Evolutionary conservation across 1,284 basidiomycete genomes (phyloP).

Genomic region (Kwoniella shivajii): DNA sequence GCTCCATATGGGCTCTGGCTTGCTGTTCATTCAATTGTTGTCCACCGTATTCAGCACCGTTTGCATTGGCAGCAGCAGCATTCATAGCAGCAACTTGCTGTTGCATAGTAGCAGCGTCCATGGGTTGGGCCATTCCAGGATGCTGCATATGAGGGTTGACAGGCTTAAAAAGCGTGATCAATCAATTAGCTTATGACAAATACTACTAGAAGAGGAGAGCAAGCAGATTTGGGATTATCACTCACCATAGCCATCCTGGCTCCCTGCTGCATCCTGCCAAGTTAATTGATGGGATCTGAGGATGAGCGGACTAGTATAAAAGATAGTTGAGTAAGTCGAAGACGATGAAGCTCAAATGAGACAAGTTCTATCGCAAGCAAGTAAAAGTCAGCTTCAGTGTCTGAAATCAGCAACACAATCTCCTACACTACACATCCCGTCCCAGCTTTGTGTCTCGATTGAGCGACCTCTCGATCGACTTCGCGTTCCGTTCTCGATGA

Average conservation of each 20-base stretch:
- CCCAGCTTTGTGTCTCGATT: too few relatives aligned
- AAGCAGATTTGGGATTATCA: not conserved
- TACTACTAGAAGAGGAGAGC: not conserved
- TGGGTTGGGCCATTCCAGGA: conserved; percentile 14
- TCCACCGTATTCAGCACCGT: conserved; percentile 1
- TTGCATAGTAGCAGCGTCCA: conserved; percentile 13
- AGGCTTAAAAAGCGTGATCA: conserved; percentile 4
- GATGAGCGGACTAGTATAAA: not conserved
- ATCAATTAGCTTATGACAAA: not conserved
- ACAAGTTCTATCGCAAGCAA: too few relatives aligned
- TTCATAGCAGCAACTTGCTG: conserved; percentile 19
- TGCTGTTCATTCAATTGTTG: conserved; percentile 14
- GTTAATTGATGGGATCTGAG: not conserved
- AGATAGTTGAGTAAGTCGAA: too few relatives aligned
- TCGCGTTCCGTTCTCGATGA: too few relatives aligned
- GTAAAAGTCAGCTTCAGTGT: too few relatives aligned
- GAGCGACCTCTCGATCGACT: too few relatives aligned
- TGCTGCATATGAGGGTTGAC: conserved; percentile 19
- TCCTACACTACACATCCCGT: too few relatives aligned
- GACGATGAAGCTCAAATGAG: too few relatives aligned
- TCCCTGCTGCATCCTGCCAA: conserved; percentile 18
- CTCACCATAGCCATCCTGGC: conserved; percentile 23
- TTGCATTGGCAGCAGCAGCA: conserved; percentile 2
- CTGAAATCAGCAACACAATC: too few relatives aligned
- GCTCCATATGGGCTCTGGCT: conserved; percentile 13